phyloP scores from a whole-genome alignment of 2,329 filamentous ascomycete genomes.

The Venturia effusa region DNA sequence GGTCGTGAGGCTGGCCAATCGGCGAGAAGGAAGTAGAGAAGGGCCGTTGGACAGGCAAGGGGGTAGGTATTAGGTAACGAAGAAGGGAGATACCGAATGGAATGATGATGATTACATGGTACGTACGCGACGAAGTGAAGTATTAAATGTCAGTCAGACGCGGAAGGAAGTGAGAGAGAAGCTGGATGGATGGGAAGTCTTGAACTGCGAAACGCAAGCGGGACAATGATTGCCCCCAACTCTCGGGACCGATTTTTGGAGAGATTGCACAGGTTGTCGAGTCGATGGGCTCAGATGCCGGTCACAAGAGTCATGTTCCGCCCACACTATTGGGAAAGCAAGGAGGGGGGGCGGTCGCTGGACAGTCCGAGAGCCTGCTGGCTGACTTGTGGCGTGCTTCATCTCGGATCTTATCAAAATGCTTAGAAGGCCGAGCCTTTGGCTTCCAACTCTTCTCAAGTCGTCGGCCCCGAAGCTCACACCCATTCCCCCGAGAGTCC shows the following conservation, averaged over 20 bases:
- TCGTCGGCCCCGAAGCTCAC: neutral
- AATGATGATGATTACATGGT: neutral
- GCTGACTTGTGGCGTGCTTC: neutral
- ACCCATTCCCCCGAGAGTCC: neutral
- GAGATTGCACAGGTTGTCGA: neutral
- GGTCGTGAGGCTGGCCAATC: neutral
- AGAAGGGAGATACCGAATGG: no score
- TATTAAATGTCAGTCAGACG: neutral
- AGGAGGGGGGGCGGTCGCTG: neutral
- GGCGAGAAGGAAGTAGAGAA: neutral
- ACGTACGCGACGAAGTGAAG: neutral
- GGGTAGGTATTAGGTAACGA: neutral
- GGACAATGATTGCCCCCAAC: neutral
- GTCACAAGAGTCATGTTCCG: neutral
- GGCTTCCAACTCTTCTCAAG: neutral
- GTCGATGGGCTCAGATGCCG: neutral
- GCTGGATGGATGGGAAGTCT: neutral
- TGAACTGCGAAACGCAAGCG: neutral
- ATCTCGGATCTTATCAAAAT: neutral
- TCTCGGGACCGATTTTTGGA: neutral
- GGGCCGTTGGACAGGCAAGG: neutral
- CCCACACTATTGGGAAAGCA: neutral
- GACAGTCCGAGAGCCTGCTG: neutral
- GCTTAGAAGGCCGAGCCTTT: neutral
- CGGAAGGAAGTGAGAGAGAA: no score